Percentiles rank a stretch among this genome's conserved stretches.
phyloP scores from a whole-genome alignment of 257 asterid genomes.

The Solanum clarkiae region DNA sequence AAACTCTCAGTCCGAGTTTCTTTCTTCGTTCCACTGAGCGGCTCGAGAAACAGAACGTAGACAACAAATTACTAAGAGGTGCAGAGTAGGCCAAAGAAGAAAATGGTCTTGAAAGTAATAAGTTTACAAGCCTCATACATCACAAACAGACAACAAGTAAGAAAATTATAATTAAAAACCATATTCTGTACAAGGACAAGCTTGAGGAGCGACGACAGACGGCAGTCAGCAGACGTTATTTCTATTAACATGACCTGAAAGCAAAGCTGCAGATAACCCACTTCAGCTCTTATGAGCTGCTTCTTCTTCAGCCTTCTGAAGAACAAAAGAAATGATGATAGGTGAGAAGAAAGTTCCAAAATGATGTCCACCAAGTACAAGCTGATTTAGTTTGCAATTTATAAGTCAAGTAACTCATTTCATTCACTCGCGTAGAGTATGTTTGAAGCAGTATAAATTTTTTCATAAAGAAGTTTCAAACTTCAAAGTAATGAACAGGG shows the following conservation, averaged over 20 bases:
- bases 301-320: slow-evolving; percentile 23
- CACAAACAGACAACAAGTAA: background rate
- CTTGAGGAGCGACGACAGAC: background rate
- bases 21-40: background rate
- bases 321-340: background rate
- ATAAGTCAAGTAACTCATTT: background rate
- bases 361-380: background rate
- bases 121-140: background rate
- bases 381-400: background rate
- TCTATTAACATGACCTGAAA: background rate
- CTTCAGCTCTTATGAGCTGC: slow-evolving; percentile 13
- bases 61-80: background rate
- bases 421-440: background rate
- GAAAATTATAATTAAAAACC: background rate
- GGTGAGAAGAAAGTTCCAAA: background rate
- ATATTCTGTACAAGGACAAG: background rate
- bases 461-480: no score
- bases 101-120: background rate
- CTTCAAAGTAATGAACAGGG: no score
- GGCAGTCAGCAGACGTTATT: slow-evolving; percentile 1
- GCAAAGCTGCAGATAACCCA: background rate
- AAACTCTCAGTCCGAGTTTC: background rate
- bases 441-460: no score
- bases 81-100: background rate
- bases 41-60: background rate